A percentile compares a stretch with the other conserved stretches of the same genome.
Conservation (phyloP, 2,329 filamentous ascomycete species). For the Aspergillus novoparasiticus region DNA sequence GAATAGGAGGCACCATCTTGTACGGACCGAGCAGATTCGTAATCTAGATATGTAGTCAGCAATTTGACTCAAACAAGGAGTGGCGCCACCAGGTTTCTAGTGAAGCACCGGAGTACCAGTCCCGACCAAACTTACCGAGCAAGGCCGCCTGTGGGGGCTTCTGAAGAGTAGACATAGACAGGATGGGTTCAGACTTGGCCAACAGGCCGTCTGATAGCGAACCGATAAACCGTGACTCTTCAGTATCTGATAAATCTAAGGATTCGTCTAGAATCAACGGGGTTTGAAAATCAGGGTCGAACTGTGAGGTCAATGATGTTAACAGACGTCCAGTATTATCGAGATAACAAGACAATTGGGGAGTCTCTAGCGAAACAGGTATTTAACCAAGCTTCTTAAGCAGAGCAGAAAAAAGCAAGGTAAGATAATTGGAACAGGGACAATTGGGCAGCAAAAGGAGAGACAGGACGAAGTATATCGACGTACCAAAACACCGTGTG, state of each 20-base stretch:
- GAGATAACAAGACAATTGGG: slow-evolving; percentile 6
- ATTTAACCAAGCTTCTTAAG: slow-evolving; percentile 20
- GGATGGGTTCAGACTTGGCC: slow-evolving; percentile 62
- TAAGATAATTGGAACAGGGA: slow-evolving; percentile 1
- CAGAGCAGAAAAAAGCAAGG: slow-evolving; percentile 5
- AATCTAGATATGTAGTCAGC: slow-evolving; percentile 31
- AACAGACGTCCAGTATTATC: slow-evolving; percentile 15
- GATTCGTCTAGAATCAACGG: slow-evolving; percentile 52
- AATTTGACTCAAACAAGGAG: background rate
- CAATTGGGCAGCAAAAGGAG: slow-evolving; percentile 27
- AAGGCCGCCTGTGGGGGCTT: slow-evolving; percentile 76
- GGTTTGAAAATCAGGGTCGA: slow-evolving; percentile 49
- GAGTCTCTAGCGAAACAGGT: slow-evolving; percentile 22
- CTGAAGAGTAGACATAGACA: slow-evolving; percentile 80
- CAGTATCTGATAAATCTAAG: slow-evolving; percentile 48
- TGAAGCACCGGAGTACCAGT: background rate
- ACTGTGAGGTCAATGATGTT: slow-evolving; percentile 27
- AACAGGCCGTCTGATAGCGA: slow-evolving; percentile 54
- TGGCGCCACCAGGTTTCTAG: background rate
- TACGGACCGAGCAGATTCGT: slow-evolving; percentile 40
- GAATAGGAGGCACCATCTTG: slow-evolving; percentile 46
- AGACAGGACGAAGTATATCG: slow-evolving; percentile 21
- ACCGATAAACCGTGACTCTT: slow-evolving; percentile 48
- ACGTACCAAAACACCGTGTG: slow-evolving; percentile 49
- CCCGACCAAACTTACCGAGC: slow-evolving; percentile 67